These are phyloP conservation scores for Ogataea paradorogensis DNA, from an alignment of 805 yeast species.

Conservation along the genomic window DNA sequence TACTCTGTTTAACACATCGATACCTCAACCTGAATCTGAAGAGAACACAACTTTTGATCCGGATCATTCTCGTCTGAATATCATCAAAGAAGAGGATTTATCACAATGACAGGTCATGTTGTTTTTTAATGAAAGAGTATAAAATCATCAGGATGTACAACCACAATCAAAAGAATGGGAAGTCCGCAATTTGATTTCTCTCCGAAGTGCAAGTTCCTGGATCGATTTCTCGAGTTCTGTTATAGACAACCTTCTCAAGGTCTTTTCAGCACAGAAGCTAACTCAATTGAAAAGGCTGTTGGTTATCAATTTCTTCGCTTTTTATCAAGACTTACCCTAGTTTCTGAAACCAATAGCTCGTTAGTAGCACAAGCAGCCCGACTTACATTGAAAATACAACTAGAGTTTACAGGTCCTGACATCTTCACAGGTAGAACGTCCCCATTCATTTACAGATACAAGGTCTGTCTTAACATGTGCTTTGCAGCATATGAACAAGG, in stretches of 20 bases:
- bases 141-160: neutral
- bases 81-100: conserved; percentile 14
- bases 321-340: conserved; percentile 5
- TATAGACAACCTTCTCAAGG: neutral
- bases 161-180: neutral
- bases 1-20: conserved; percentile 9
- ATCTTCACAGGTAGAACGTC: neutral
- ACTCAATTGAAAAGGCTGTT: conserved; percentile 5
- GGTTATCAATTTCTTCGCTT: conserved; percentile 11
- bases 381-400: conserved; percentile 3
- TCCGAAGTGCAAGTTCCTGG: conserved; percentile 3
- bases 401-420: conserved; percentile 11
- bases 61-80: conserved; percentile 10
- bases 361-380: neutral
- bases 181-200: neutral
- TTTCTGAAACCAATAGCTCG: neutral
- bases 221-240: conserved; percentile 8
- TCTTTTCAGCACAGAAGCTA: neutral
- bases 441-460: conserved; percentile 3
- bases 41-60: conserved; percentile 10
- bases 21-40: conserved; percentile 4
- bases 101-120: conserved; percentile 5
- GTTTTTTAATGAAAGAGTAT: neutral
- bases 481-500: conserved; percentile 8
- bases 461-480: conserved; percentile 6